Evolutionary conservation across 371 early-diverging fungal species (phyloP).

Genomic region (Mortierella sp.): DNA sequence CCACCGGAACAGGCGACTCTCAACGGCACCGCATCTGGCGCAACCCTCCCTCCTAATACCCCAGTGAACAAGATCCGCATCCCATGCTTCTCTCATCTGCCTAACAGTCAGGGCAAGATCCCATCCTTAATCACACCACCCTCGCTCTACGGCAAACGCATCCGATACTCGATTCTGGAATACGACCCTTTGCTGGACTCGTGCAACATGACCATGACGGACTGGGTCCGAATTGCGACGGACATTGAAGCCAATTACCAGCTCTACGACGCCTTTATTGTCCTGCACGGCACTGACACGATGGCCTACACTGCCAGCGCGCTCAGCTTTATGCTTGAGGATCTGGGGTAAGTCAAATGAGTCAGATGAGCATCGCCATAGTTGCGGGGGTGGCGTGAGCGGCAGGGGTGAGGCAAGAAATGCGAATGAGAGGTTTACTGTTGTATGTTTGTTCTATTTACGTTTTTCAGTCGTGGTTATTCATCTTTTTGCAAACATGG

Average conservation of each 20-base stretch:
- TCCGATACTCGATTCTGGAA: constrained; percentile 91
- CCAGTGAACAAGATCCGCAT: constrained; percentile 51
- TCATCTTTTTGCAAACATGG: neutral
- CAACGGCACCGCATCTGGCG: constrained; percentile 41
- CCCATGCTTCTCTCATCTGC: constrained; percentile 50
- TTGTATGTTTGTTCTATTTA: neutral
- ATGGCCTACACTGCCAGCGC: constrained; percentile 97
- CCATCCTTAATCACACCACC: constrained; percentile 92
- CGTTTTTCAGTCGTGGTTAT: neutral
- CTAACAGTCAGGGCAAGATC: constrained; percentile 56
- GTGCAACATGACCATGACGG: constrained; percentile 94
- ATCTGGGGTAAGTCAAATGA: constrained; percentile 76
- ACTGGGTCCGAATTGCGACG: constrained; percentile 96
- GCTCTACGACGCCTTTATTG: constrained; percentile 93
- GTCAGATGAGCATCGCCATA: constrained; percentile 14
- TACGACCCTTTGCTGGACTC: constrained; percentile 95
- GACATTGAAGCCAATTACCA: constrained; percentile 96
- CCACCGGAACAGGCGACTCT: constrained; percentile 42
- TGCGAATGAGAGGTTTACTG: neutral
- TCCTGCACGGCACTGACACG: constrained; percentile 95
- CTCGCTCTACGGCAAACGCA: constrained; percentile 93
- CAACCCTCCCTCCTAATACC: constrained; percentile 43
- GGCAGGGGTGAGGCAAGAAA: neutral
- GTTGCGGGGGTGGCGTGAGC: constrained; percentile 10
- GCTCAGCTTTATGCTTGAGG: constrained; percentile 96